Evolutionary conservation across 202 grass and related monocot genomes (phyloP), one percentile per base, ranked within the genome.

Genomic region (Elaeis oleifera): DNA sequence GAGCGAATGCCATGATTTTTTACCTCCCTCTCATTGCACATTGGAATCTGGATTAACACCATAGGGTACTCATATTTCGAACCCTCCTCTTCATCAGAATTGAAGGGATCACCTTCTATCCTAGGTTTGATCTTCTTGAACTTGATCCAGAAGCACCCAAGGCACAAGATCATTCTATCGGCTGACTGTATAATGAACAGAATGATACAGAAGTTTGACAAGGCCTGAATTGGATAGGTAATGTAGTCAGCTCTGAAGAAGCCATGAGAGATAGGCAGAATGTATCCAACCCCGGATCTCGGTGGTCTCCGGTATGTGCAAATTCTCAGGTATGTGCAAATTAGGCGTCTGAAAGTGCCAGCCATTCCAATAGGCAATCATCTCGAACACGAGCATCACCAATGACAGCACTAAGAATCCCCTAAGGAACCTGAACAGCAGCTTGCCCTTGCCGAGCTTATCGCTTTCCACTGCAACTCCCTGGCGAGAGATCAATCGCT

Each of bases 371-470:
- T 62, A 62, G 31, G 59, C 59, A 14, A 44, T 44, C 31, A 62
- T 48, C 31, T 62, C 59, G 6, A 62, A 44, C 18, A 32, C 3
- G 3, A 62, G 59, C 59, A 62, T 62, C 9, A 26, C 59, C 8
- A 62, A 9, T 3, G 29, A 61, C n/a, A 62, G 59, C 7, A 44
- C n/a, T 26, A 62, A 62, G 36, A 44, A 44, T 44, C 36, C 36
- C 71, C 82, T 73, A 75, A 82, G 52, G 74, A 17, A 28, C 20
- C 55, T 64, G 58, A 71, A 71, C 20, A 78, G 58, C 51, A 58
- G 9, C 31, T 49, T 71, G 14, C 67, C 75, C 55, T 78, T 78
- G 51, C 49, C 27, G 21, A 56, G 64, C 24, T 56, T 69, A 8
- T 68, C 54, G 19, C 61, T 78, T 18, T 63, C 49, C 23, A 29